Conservation (phyloP, 2,329 filamentous ascomycete species). For the Sarocladiaceae sp. region DNA sequence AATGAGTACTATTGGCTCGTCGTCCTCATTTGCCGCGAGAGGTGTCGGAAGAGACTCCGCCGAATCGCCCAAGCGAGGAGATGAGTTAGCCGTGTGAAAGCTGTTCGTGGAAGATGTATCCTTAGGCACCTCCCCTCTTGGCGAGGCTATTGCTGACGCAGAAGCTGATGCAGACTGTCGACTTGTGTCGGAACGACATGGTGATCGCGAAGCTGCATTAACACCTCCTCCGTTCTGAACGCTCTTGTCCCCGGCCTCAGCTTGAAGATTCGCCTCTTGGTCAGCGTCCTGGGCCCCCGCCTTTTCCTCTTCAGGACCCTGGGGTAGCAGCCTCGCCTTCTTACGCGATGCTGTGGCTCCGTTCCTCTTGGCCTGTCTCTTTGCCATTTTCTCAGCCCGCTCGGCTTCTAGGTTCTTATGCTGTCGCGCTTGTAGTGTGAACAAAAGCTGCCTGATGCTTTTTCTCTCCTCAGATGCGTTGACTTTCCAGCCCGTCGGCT, state of each 20-base stretch:
- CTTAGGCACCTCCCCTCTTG: neutral
- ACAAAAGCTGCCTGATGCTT: constrained; percentile 60
- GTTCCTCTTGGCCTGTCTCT: neutral
- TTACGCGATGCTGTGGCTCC: neutral
- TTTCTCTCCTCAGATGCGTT: constrained; percentile 53
- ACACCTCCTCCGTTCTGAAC: neutral
- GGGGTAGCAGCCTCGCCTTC: no score
- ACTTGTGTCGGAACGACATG: neutral
- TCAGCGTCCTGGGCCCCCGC: neutral
- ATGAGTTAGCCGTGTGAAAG: constrained; percentile 1
- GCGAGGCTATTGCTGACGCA: neutral
- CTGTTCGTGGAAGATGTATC: neutral
- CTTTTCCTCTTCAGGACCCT: neutral
- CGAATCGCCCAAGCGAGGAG: neutral
- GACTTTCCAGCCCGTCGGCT: constrained; percentile 46
- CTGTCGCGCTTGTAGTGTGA: constrained; percentile 55
- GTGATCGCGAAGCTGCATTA: neutral
- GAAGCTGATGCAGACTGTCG: neutral
- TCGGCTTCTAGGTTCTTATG: constrained; percentile 33
- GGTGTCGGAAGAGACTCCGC: neutral
- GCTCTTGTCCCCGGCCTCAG: neutral
- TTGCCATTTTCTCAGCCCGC: constrained; percentile 24
- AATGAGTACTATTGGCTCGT: neutral
- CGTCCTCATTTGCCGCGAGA: neutral
- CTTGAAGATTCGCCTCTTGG: no score